Evolutionary conservation across 2,329 filamentous ascomycete species (phyloP), one percentile per base, ranked within the genome.

Genomic region (Colletotrichum paranaense): DNA sequence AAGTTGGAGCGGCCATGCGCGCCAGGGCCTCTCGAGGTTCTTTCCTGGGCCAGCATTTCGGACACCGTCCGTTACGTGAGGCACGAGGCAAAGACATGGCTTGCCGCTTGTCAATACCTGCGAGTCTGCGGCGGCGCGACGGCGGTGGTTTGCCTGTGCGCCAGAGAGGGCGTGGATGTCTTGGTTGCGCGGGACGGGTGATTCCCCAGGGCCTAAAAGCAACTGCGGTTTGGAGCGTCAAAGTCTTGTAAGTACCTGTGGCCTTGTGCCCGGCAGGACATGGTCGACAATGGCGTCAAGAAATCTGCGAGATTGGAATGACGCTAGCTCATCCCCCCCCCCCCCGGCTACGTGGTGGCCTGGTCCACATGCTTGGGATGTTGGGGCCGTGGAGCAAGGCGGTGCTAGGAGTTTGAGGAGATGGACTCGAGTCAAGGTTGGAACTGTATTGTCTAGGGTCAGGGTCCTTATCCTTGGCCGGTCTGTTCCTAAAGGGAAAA

Each of bases 371-470:
- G 60, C 55, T 65, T 68, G 70, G 60, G 60, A 70, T 60, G 35
- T 57, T 59, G 62, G 55, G 60, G 55, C 67, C 56, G 60, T 70
- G 67, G 67, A 64, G 67, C 55, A 70, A 65, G 67, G 70, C 67
- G 22, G 67, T 65, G 67, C 59, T 70, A 30, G 46, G 42, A 64
- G 28, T 70, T 69, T 35, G 59, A 73, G 68, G 35, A 62, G 38
- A 55, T 19, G 66, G 35, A 65, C 70, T 70, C 46, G 67, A 73
- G 70, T 73, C 70, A 73, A 65, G 67, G 26, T 65, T 55, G 26
- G 28, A 32, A 56, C 46, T 49, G 60, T 46, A 28, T 59, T 30
- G 38, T 62, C 60, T 42, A 60, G 67, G 67, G 46, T 28, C 67
- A 30, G 56, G 65, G 52, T 14, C 65, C 49, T 55, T 55, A 66